Conservation (phyloP, 176 grass and related monocot species). For the Raddia distichophylla region DNA sequence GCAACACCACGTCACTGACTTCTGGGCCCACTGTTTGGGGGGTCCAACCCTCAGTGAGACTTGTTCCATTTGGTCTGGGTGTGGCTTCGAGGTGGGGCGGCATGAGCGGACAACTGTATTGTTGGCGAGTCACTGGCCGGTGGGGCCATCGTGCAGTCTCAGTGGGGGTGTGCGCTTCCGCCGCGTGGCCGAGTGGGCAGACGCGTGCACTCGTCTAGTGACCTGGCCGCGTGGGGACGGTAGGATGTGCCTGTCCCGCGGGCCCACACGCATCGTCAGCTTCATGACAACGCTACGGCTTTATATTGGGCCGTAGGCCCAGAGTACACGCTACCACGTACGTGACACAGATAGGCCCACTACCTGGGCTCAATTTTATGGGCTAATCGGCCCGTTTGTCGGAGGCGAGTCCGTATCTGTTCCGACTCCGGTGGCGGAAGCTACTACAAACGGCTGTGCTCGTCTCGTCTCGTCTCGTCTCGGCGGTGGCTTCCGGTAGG, state of each 20-base stretch:
- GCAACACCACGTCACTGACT: not conserved
- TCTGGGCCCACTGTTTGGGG: not conserved
- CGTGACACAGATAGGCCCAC: not conserved
- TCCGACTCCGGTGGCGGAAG: constrained; percentile 22
- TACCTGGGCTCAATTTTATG: not conserved
- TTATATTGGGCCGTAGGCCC: not conserved
- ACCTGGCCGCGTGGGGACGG: not conserved
- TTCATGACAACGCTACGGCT: not conserved
- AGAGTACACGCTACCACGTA: not conserved
- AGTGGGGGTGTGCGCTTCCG: not conserved
- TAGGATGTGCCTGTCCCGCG: not conserved
- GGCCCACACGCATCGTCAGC: constrained; percentile 1
- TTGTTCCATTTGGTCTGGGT: not conserved
- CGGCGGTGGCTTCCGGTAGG: constrained; percentile 33
- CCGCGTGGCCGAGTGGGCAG: not conserved
- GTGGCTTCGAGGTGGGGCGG: not conserved
- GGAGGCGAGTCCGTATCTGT: not conserved
- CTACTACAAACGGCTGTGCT: not conserved
- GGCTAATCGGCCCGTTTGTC: not conserved
- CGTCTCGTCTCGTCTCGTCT: constrained; percentile 24
- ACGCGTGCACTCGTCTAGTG: not conserved
- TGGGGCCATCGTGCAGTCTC: not conserved
- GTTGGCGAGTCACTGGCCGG: not conserved
- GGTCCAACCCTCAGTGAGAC: not conserved
- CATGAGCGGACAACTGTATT: not conserved